Conservation (phyloP, 257 asterid genomes). For the Solanum chaucha region DNA sequence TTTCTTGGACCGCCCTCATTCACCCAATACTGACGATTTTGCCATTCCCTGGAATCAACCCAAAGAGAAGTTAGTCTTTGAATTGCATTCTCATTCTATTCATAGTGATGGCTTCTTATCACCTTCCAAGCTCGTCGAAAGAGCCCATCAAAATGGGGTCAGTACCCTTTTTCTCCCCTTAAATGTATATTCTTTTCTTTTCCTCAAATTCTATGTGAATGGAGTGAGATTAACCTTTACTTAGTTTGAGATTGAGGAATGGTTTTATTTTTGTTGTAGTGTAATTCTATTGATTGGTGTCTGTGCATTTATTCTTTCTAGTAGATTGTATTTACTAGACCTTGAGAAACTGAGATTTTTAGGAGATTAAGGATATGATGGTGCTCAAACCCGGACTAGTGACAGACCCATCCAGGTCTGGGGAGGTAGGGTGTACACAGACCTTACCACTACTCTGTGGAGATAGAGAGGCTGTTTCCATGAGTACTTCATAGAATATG, state of each 20-base stretch:
- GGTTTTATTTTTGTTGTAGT: neutral
- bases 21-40: slow-evolving; percentile 42
- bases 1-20: slow-evolving; percentile 41
- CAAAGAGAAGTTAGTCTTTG: slow-evolving; percentile 75
- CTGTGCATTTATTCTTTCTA: neutral
- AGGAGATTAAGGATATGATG: neutral
- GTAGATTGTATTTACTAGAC: neutral
- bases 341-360: neutral
- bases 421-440: no score
- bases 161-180: neutral
- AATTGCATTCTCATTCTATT: slow-evolving; percentile 75
- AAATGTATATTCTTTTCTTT: neutral
- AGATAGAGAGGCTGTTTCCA: neutral
- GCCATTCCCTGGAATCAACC: slow-evolving; percentile 59
- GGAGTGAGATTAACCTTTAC: neutral
- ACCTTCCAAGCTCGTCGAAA: slow-evolving; percentile 89
- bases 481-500: neutral
- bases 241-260: neutral
- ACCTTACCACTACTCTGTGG: no score
- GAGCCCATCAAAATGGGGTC: slow-evolving; percentile 95
- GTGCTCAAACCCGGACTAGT: neutral
- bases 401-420: neutral
- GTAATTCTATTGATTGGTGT: neutral
- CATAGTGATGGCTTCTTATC: slow-evolving; percentile 92
- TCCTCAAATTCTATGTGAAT: neutral